Base-by-base conservation (phyloP, 257 asterid genomes). In the Capsicum pubescens region DNA sequence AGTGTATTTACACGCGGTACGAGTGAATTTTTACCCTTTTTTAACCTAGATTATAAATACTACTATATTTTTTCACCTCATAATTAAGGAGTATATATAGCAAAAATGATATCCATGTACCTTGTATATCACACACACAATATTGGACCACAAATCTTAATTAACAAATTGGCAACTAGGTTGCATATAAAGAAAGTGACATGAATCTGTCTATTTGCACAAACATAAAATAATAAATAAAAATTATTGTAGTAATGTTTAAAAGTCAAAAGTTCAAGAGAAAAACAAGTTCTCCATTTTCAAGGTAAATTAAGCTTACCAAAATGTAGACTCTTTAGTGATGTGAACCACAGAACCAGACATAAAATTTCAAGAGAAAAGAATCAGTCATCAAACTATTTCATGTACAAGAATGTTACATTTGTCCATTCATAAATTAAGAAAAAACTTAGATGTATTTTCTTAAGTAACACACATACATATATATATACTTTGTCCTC, bases 271-370 rank as follows among this genome's bases (percentile, higher is more conserved):
- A 44, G 14, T 0, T 63, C 16, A 26, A 63, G 42, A 63, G 21
- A 63, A 44, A 63, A 26, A 1, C 4, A 63, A 64, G n/a, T 2
- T 11, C 35, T 68, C 4, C 32, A 19, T 46, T 72, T 72, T 72
- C 80, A 72, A 72, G 19, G 7, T 35, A 32, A 26, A 6, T 6
- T 60, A 60, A 5, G 1, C 32, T 46, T n/a, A 46, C 2, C 14
- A 46, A 46, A 46, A 72, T 46, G 7, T 46, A n/a, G 57, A 71
- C 80, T 72, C 59, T 46, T 2, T 46, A 46, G 80, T n/a, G n/a
- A n/a, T n/a, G n/a, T n/a, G 80, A 46, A n/a, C 42, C 80, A 50
- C 11, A 72, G 80, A 64, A 44, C 42, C 11, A 72, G 35, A 70
- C 39, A 71, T 2, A 71, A 44, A 71, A 46, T 10, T 9, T 46